Base-by-base conservation (phyloP, 805 yeast species). In the Ogataea pini region DNA sequence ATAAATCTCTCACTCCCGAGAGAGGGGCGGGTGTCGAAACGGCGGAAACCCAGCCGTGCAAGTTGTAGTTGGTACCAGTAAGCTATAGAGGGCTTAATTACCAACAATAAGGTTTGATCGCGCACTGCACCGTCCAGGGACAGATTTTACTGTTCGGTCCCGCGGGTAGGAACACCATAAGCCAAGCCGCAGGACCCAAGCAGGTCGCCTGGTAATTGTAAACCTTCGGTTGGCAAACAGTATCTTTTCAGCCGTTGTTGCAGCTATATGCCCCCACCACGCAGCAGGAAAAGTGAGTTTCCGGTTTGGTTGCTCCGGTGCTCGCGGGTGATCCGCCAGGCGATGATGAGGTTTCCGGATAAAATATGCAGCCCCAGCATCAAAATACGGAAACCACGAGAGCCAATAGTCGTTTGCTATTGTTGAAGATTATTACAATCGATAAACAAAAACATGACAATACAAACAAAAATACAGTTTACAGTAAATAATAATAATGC, bases 321-420 rank as follows among this genome's bases (percentile, higher is more conserved):
- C 13, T 17, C 42, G 25, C 42, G 34, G 34, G 24, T 16, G 40
- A 36, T 36, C 29, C 20, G 40, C 40, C 29, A 27, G 29, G 40
- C 40, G 40, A 36, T 18, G 33, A 39, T 27, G 42, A 27, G 42
- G 42, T 39, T 39, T 39, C 42, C 42, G 42, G 42, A 18, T 17
- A 14, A 27, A 9, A 7, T 39, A 36, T 39, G 42, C 42, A 17
- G 42, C 33, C 33, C 33, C 33, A 25, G 42, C 42, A 39, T 17
- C 4, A 39, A 16, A 16, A 17, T 16, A 17, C 42, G 42, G 42
- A 39, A 39, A 39, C 42, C n/a, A 32, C n/a, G 20, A 25, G 24
- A 39, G 19, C 42, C 42, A 39, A 39, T 39, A 27, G 25, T 27
- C 22, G 14, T 14, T 28, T 39, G 33, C 42, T 39, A 39, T 39